Evolutionary conservation across 1,284 basidiomycete species (phyloP).

Genomic region (Heliocybe sulcata): DNA sequence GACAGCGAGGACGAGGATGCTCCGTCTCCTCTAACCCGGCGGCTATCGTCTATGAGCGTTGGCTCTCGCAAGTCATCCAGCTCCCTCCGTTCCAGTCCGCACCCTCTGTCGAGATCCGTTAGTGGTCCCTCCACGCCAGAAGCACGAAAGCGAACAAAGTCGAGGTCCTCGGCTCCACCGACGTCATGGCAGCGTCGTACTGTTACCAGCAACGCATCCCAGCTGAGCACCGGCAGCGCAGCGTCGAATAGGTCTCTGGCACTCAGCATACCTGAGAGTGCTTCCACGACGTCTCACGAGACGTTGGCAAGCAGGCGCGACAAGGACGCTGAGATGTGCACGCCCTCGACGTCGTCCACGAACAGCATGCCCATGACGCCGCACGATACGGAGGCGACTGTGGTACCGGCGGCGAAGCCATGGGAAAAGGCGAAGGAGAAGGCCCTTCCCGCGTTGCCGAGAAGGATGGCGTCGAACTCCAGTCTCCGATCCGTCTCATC

Average conservation of each 20-base stretch:
- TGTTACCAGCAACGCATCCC: not conserved
- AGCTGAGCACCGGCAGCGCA: conserved; percentile 1
- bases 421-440: conserved; percentile 4
- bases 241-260: conserved; percentile 11
- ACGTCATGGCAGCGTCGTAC: conserved; percentile 2
- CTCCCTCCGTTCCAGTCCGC: conserved; percentile 11
- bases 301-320: not conserved
- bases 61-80: conserved; percentile 21
- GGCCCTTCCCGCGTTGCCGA: not conserved
- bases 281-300: not conserved
- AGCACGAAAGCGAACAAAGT: not conserved
- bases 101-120: not conserved
- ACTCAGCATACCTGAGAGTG: conserved; percentile 14
- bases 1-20: conserved; percentile 79
- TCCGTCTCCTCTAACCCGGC: conserved; percentile 62
- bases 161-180: not conserved
- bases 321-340: conserved; percentile 5
- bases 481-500: not conserved
- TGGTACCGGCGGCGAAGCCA: not conserved
- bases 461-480: not conserved
- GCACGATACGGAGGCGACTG: conserved; percentile 6
- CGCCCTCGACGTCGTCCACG: conserved; percentile 27
- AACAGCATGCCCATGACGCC: conserved; percentile 37
- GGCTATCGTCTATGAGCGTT: conserved; percentile 50
- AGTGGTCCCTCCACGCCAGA: not conserved